Conservation (phyloP, 2,329 filamentous ascomycete species). For the Colletotrichum tropicicola region DNA sequence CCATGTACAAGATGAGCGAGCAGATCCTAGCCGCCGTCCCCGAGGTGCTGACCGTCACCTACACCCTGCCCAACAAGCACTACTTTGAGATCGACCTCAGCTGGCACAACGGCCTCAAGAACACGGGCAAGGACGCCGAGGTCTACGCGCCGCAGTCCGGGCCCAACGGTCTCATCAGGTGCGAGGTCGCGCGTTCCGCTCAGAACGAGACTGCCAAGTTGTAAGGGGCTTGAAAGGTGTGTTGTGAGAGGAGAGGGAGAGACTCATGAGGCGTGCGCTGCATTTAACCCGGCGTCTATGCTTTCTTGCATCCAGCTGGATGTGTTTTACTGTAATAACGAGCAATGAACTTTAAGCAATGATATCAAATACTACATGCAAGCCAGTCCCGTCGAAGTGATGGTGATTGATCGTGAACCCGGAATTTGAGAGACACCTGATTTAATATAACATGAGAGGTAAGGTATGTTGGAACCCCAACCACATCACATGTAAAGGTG, state of each 20-base stretch:
- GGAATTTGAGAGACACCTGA: background rate
- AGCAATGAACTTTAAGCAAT: slow-evolving; percentile 22
- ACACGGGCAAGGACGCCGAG: slow-evolving; percentile 94
- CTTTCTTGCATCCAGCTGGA: background rate
- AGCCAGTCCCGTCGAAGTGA: too few relatives aligned
- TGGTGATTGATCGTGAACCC: background rate
- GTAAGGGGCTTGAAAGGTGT: background rate
- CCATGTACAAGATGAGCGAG: slow-evolving; percentile 99
- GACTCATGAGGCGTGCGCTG: background rate
- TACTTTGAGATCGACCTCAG: slow-evolving; percentile 98
- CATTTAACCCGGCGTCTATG: slow-evolving; percentile 23
- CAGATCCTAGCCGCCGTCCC: slow-evolving; percentile 82
- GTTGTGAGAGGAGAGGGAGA: background rate
- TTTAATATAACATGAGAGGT: too few relatives aligned
- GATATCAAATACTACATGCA: background rate
- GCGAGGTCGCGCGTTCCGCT: slow-evolving; percentile 75
- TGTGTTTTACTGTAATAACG: slow-evolving; percentile 21
- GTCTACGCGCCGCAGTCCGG: slow-evolving; percentile 93
- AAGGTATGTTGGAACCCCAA: too few relatives aligned
- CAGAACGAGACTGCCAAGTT: slow-evolving; percentile 32
- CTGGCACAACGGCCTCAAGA: slow-evolving; percentile 96
- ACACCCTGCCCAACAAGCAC: slow-evolving; percentile 95
- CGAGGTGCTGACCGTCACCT: slow-evolving; percentile 77
- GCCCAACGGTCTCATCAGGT: slow-evolving; percentile 95
- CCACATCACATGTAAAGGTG: too few relatives aligned